Conservation (phyloP, 352 stramenopile species). For the Phytophthora sp. region DNA sequence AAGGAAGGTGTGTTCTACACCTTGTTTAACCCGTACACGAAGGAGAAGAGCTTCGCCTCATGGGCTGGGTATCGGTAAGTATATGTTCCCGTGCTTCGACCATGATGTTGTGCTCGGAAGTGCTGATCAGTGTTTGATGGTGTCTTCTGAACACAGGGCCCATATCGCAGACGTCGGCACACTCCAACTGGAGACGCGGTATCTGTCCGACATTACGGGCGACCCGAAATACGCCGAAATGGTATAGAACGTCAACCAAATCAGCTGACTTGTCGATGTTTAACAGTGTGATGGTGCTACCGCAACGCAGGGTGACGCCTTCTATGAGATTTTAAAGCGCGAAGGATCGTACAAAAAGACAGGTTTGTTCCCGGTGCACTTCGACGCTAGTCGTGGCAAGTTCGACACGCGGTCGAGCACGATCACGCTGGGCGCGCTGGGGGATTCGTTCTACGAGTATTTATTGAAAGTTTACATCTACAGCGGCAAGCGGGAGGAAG, state of each 20-base stretch:
- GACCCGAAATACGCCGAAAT: slow-evolving; percentile 74
- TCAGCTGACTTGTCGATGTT: neutral
- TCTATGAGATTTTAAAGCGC: slow-evolving; percentile 74
- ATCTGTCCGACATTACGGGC: slow-evolving; percentile 81
- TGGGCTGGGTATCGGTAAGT: slow-evolving; percentile 50
- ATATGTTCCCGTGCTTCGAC: neutral
- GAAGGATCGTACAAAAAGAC: slow-evolving; percentile 75
- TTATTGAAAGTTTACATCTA: slow-evolving; percentile 98
- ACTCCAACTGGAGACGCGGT: slow-evolving; percentile 84
- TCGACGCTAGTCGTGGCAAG: slow-evolving; percentile 45
- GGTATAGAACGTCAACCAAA: slow-evolving; percentile 31
- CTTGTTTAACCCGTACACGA: slow-evolving; percentile 87
- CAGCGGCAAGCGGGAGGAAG: slow-evolving; percentile 79
- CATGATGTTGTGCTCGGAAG: neutral
- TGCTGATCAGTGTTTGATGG: neutral
- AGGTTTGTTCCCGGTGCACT: slow-evolving; percentile 91
- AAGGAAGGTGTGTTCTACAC: slow-evolving; percentile 91
- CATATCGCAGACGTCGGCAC: slow-evolving; percentile 86
- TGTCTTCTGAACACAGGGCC: slow-evolving; percentile 30
- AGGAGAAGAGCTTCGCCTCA: slow-evolving; percentile 45
- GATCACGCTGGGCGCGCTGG: slow-evolving; percentile 90
- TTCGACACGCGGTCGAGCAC: slow-evolving; percentile 27
- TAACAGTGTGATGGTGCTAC: neutral
- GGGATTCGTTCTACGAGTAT: slow-evolving; percentile 99
- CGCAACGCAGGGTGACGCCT: slow-evolving; percentile 63